These are phyloP conservation scores for Hypoxylon sp. DNA, from an alignment of 2,329 filamentous ascomycete genomes.

Conservation along the genomic window DNA sequence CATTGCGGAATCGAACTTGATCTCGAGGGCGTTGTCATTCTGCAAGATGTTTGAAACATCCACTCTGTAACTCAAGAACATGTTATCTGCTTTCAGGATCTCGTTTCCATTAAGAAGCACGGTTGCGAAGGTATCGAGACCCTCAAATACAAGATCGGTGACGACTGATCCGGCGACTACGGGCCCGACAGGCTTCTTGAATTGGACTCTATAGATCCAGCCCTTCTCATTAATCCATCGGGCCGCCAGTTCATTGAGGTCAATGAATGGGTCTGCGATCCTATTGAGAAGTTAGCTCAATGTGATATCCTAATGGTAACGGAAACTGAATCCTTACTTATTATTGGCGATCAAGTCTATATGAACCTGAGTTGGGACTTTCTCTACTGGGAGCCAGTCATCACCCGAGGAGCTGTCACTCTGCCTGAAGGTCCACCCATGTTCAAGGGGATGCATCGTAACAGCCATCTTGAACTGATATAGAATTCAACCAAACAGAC, in stretches of 20 bases:
- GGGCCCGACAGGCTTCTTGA: slow-evolving; percentile 46
- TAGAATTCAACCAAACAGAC: background rate
- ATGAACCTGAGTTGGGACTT: slow-evolving; percentile 58
- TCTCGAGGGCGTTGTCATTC: slow-evolving; percentile 64
- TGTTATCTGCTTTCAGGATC: slow-evolving; percentile 72
- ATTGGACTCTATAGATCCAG: slow-evolving; percentile 69
- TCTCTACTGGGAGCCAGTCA: slow-evolving; percentile 55
- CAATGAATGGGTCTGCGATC: slow-evolving; percentile 71
- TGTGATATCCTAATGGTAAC: background rate
- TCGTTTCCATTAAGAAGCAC: slow-evolving; percentile 68
- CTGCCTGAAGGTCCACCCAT: slow-evolving; percentile 48
- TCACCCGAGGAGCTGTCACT: slow-evolving; percentile 28
- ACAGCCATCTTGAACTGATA: slow-evolving; percentile 38
- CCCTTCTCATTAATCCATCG: slow-evolving; percentile 74
- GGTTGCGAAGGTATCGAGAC: slow-evolving; percentile 74
- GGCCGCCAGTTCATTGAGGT: slow-evolving; percentile 72
- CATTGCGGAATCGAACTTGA: slow-evolving; percentile 70
- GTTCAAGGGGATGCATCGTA: slow-evolving; percentile 41
- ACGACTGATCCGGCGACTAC: slow-evolving; percentile 18
- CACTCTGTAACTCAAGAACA: slow-evolving; percentile 73
- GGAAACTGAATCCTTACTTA: slow-evolving; percentile 47
- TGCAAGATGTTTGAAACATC: slow-evolving; percentile 63
- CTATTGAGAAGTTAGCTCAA: slow-evolving; percentile 45
- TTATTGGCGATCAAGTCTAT: slow-evolving; percentile 57
- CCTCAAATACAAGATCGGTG: slow-evolving; percentile 70